Evolutionary conservation across 306 rosid species (phyloP).

Genomic region (Begonia peltatifolia): DNA sequence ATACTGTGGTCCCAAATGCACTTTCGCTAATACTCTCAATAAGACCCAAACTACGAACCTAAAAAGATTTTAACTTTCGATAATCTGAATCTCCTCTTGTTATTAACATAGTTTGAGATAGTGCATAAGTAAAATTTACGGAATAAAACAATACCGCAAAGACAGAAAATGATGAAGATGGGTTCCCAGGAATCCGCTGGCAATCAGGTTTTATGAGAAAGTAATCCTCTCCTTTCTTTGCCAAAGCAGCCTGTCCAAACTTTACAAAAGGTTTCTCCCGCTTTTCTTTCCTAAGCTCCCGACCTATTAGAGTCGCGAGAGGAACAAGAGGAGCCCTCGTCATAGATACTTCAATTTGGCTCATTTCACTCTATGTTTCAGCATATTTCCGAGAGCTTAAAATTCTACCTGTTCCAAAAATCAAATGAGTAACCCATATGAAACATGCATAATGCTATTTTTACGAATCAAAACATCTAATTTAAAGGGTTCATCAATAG

Average conservation of each 20-base stretch:
- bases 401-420: neutral
- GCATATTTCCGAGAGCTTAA: slow-evolving; percentile 16
- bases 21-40: slow-evolving; percentile 32
- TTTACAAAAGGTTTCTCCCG: slow-evolving; percentile 73
- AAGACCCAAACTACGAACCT: slow-evolving; percentile 22
- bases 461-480: neutral
- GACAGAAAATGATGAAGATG: slow-evolving; percentile 67
- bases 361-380: slow-evolving; percentile 44
- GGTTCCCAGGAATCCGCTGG: slow-evolving; percentile 61
- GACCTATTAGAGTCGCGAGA: slow-evolving; percentile 86
- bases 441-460: neutral
- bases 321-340: slow-evolving; percentile 60
- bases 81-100: too few species aligned
- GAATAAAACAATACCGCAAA: slow-evolving; percentile 55
- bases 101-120: too few species aligned
- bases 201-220: slow-evolving; percentile 73
- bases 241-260: slow-evolving; percentile 96
- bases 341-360: slow-evolving; percentile 43
- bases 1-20: slow-evolving; percentile 20
- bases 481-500: neutral
- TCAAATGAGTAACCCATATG: neutral
- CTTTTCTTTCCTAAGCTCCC: slow-evolving; percentile 69
- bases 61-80: too few species aligned
- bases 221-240: slow-evolving; percentile 96
- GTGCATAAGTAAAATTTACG: too few species aligned